Evolutionary conservation across 192 early-diverging fungal species (phyloP).

Genomic region (Irineochytrium annulatum): DNA sequence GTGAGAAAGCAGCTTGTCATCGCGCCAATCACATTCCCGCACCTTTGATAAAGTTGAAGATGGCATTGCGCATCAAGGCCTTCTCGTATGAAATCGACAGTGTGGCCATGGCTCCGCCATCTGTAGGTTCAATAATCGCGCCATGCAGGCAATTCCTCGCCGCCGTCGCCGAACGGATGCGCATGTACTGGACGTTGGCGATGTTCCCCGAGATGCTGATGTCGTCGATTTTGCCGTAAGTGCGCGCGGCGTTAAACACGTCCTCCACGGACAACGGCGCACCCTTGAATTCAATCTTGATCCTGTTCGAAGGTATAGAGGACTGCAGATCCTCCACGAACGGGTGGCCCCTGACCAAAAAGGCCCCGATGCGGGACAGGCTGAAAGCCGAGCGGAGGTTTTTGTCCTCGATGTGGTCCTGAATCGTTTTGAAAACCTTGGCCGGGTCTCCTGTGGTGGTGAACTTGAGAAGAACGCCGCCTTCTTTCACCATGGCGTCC

Average conservation of each 20-base stretch:
- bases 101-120: slow-evolving; percentile 6
- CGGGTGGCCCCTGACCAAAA: slow-evolving; percentile 28
- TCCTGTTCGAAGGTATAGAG: slow-evolving; percentile 29
- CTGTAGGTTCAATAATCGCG: slow-evolving; percentile 51
- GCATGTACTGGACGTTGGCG: slow-evolving; percentile 76
- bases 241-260: slow-evolving; percentile 69
- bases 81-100: slow-evolving; percentile 59
- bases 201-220: slow-evolving; percentile 68
- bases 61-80: slow-evolving; percentile 14
- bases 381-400: slow-evolving; percentile 64
- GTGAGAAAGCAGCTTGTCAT: slow-evolving; percentile 32
- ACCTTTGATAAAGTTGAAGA: slow-evolving; percentile 19
- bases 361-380: slow-evolving; percentile 42
- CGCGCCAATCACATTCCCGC: too few species aligned
- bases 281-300: slow-evolving; percentile 72
- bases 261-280: slow-evolving; percentile 64
- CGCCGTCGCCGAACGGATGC: slow-evolving; percentile 78
- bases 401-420: slow-evolving; percentile 50
- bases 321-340: slow-evolving; percentile 52
- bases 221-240: slow-evolving; percentile 78
- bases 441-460: slow-evolving; percentile 36
- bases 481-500: slow-evolving; percentile 41
- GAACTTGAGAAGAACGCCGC: slow-evolving; percentile 43
- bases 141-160: slow-evolving; percentile 92
- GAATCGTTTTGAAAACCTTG: slow-evolving; percentile 44